Evolutionary conservation across 352 stramenopile genomes (phyloP), one percentile per base, ranked within the genome.

Genomic region (Peronosclerospora sorghi): DNA sequence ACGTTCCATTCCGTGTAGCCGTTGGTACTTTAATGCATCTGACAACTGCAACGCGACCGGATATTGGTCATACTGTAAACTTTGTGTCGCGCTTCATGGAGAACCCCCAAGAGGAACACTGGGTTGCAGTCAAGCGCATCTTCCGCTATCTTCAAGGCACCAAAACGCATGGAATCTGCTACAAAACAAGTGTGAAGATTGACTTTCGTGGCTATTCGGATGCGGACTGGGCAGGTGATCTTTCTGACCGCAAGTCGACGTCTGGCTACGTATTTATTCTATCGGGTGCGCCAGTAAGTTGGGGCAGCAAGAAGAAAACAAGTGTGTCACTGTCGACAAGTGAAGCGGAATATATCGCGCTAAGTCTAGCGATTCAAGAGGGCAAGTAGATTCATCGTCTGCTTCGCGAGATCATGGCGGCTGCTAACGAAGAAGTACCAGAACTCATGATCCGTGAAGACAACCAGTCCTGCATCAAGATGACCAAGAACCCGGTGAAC

Each of bases 11-110:
- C 29, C 39, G 44, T 8, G 37, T 51, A 14, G 48, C 36, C 15
- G 51, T 54, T 6, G 40, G 43, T 35, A 42, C 50, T 12, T 41
- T 58, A 3, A 58, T 58, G 50, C 37, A 58, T 20, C 21, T 53
- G 12, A 59, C 49, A 43, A 53, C 43, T 18, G 19, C 42, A 2
- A 51, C 41, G 32, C 36, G 37, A 12, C 49, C 49, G 29, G 41
- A 51, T 17, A 51, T 51, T 29, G 49, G 41, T 5, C 48, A 19
- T 5, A 40, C 41, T 1, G 40, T 45, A 0, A 40, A 24, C 10
- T 58, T 43, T 18, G 23, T 58, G 7, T 43, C 42, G 8, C 41
- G 51, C 24, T 53, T 54, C 42, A 54, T 59, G 51, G 20, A 54
- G 18, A 59, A 53, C 6, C 43, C 37, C 0, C 51, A 53, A 45